Evolutionary conservation across 768 basidiomycete genomes (phyloP).

Genomic region (Suillus plorans): DNA sequence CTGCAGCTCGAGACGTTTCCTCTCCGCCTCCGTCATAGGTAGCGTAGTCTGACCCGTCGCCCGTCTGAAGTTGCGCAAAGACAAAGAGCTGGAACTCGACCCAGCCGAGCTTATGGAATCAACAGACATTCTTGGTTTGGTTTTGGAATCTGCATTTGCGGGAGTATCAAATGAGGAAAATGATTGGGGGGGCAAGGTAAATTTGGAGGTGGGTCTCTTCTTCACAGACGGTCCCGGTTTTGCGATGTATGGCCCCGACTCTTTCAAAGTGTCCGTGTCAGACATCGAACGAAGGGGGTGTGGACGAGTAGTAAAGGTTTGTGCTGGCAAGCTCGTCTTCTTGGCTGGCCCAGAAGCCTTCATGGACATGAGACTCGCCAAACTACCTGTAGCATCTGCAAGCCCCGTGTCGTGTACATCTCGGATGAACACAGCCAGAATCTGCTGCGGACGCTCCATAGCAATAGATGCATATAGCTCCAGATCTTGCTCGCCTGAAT

Average conservation of each 20-base stretch:
- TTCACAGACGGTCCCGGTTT: neutral
- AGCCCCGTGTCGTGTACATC: constrained; percentile 55
- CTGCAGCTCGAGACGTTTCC: constrained; percentile 59
- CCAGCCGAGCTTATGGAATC: constrained; percentile 26
- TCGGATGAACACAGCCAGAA: constrained; percentile 81
- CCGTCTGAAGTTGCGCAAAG: constrained; percentile 12
- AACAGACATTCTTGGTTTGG: constrained; percentile 15
- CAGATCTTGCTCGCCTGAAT: constrained; percentile 93
- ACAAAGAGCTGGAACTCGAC: constrained; percentile 20
- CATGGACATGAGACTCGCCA: constrained; percentile 4
- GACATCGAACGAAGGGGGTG: constrained; percentile 5
- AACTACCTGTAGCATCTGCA: constrained; percentile 63
- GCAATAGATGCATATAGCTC: constrained; percentile 86
- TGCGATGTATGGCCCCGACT: neutral
- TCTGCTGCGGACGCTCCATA: constrained; percentile 60
- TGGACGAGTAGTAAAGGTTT: neutral
- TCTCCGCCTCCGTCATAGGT: constrained; percentile 51
- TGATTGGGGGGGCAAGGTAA: neutral
- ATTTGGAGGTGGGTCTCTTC: neutral
- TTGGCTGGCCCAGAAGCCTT: constrained; percentile 5
- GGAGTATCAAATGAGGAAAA: constrained; percentile 7
- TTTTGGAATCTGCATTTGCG: constrained; percentile 22
- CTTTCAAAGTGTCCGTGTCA: neutral
- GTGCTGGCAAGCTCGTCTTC: constrained; percentile 11
- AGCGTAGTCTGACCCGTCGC: constrained; percentile 2